Base-by-base conservation (phyloP, 2,329 filamentous ascomycete genomes). In the Cercospora sp. region DNA sequence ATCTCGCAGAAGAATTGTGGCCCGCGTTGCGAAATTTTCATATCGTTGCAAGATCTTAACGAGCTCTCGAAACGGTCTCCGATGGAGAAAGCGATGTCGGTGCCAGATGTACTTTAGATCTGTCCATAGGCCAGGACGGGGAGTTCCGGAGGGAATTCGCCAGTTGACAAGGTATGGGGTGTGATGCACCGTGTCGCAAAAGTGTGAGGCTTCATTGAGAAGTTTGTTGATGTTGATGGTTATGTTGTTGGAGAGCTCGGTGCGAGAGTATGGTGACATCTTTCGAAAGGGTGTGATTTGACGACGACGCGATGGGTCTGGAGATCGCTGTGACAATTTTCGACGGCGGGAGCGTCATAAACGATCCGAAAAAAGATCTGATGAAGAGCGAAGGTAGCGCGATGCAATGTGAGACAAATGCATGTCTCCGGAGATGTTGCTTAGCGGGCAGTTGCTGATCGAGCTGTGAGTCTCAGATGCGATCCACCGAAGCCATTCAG, bases 51-150 rank as follows among this genome's bases (percentile, higher is more conserved):
- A 28, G 6, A 12, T 9, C 5, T 28, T 32, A 18, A 55, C 18
- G 18, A 63, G 26, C 2, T 51, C 18, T 16, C 32, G 21, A 13
- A 63, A 63, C 0, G 5, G 24, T 32, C 37, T 51, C 9, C 61
- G 61, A 63, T 55, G 61, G 5, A 63, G 43, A 26, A 63, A 63
- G 40, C 45, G 7, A 16, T 63, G 40, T 43, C 45, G 61, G 8
- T 28, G 43, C 24, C 30, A 51, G 7, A 63, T 30, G n/a, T 63
- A 53, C 16, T 51, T 51, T 1, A 63, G 24, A 30, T 63, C 61
- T 16, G 26, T 24, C 45, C 26, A 30, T 3, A 53, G 12, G 4
- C 1, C 21, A 2, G 43, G 45, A 16, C 61, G 43, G 5, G 43
- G 40, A 12, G 3, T 21, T 18, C 28, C 28, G 12, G 61, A 37